Percentiles rank a stretch among this genome's conserved stretches.
phyloP scores from a whole-genome alignment of 352 stramenopile genomes.

The Globisporangium echinulatum region DNA sequence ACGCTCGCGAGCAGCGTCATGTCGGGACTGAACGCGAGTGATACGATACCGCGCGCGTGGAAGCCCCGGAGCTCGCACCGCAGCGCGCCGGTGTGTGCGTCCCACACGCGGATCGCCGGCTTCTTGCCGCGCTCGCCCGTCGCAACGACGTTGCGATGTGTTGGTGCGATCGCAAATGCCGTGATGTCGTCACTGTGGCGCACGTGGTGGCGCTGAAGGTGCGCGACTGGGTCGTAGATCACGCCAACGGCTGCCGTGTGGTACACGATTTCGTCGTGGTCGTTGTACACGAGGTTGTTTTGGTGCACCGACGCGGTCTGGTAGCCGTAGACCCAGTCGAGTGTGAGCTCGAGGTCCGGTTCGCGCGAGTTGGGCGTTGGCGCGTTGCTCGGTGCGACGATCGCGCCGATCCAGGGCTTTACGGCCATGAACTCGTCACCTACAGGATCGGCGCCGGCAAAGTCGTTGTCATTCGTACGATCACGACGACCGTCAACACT shows the following conservation, averaged over 20 bases:
- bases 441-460: conserved; percentile 17
- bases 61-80: conserved; percentile 55
- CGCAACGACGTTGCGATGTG: conserved; percentile 64
- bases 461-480: conserved; percentile 1
- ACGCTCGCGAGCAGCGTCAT: conserved; percentile 56
- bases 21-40: conserved; percentile 58
- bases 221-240: conserved; percentile 62
- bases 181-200: conserved; percentile 86
- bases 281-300: conserved; percentile 82
- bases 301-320: conserved; percentile 68
- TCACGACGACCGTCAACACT: neutral
- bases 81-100: conserved; percentile 65
- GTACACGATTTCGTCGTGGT: conserved; percentile 75
- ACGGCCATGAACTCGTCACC: conserved; percentile 89
- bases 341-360: conserved; percentile 51
- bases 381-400: conserved; percentile 70
- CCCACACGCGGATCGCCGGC: conserved; percentile 74
- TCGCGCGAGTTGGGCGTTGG: conserved; percentile 50
- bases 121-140: conserved; percentile 83
- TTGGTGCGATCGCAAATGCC: conserved; percentile 60
- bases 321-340: conserved; percentile 86
- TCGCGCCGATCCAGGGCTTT: conserved; percentile 84
- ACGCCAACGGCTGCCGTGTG: conserved; percentile 84
- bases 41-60: conserved; percentile 64
- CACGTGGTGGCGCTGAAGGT: conserved; percentile 77